phyloP scores from a whole-genome alignment of 148 eudicot species.

The Vaccinium macrocarpon region DNA sequence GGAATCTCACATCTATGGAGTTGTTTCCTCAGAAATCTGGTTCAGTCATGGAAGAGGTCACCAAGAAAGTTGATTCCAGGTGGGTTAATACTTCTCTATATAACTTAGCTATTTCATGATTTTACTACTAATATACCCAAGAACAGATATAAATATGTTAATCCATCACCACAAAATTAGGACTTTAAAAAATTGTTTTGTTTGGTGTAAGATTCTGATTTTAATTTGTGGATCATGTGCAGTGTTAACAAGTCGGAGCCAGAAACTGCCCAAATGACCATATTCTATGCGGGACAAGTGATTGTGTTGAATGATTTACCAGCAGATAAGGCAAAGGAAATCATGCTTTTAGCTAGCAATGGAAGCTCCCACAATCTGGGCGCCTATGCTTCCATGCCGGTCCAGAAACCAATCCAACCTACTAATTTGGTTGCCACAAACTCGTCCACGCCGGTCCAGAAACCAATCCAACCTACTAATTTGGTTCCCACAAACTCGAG shows the following conservation, averaged over 20 bases:
- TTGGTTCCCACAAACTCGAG: constrained; percentile 24
- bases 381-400: background rate
- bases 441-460: constrained; percentile 14
- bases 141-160: background rate
- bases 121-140: background rate
- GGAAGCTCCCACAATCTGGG: constrained; percentile 13
- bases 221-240: constrained; percentile 15
- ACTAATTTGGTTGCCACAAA: constrained; percentile 22
- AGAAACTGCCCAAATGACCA: constrained; percentile 69
- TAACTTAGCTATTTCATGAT: background rate
- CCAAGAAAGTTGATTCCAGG: constrained; percentile 22
- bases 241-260: constrained; percentile 47
- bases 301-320: constrained; percentile 72
- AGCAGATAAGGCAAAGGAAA: constrained; percentile 72
- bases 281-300: constrained; percentile 83
- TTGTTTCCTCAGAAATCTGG: constrained; percentile 44
- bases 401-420: constrained; percentile 29
- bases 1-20: constrained; percentile 26
- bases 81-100: background rate
- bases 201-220: background rate
- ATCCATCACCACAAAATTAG: background rate
- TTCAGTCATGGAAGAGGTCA: constrained; percentile 16
- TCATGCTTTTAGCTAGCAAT: constrained; percentile 65
- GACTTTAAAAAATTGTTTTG: background rate
- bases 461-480: constrained; percentile 24